Evolutionary conservation across 495 filamentous ascomycete genomes (phyloP), one percentile per base, ranked within the genome.

Genomic region (Sordaria brevicollis): DNA sequence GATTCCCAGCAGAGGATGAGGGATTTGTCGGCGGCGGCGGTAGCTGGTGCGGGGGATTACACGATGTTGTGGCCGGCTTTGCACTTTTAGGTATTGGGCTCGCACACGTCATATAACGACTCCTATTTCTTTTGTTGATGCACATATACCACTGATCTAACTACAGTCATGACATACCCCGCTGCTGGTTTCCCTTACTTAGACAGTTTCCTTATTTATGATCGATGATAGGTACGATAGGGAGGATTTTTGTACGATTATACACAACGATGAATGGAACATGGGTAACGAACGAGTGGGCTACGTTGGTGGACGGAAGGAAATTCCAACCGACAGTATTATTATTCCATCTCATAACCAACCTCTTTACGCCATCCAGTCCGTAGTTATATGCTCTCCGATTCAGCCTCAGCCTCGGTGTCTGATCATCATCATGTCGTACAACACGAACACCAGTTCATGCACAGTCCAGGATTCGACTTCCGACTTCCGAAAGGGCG

Each of bases 51-150:
- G n/a, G 73, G 70, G 35, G 76, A 79, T 49, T 77, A 79, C 65
- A 72, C 76, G n/a, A 78, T 78, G 73, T 68, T 78, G 15, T 79
- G 78, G 78, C 78, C 78, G 3, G 76, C 74, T 21, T 67, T 79
- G 67, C 76, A 79, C 69, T 78, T 77, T 49, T 78, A 65, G 19
- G 9, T 5, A 2, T 49, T 11, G 19, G 4, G 3, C 5, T 19
- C 11, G 19, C n/a, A 43, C 15, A 29, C 4, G 11, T 11, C 0
- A 57, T 5, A 1, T 5, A 19, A 25, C 43, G 25, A 25, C 21
- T 2, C 15, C 49, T 29, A 21, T 29, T 29, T 57, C 49, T 17
- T 57, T 57, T 15, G 21, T 15, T 13, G 13, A 15, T 31, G 11
- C 35, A 36, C 35, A 36, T 36, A 36, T 36, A 36, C 35, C 35